Evolutionary conservation across 345 rosid species (phyloP).

Genomic region (sweet orange (Citrus sinensis)): DVS_A1.0 CM039161.1:21270501-21271000

Average conservation of each 20-base stretch:
- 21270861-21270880: constrained; percentile 53
- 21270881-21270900: constrained; percentile 20
- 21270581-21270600: background rate
- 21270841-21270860: constrained; percentile 59
- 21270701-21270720: constrained; percentile 22
- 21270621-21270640: background rate
- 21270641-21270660: background rate
- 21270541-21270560: background rate
- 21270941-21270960: constrained; percentile 42
- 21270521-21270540: background rate
- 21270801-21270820: constrained; percentile 51
- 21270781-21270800: constrained; percentile 74
- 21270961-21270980: constrained; percentile 35
- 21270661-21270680: constrained; percentile 1
- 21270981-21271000: constrained; percentile 32
- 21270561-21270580: background rate
- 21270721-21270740: constrained; percentile 62
- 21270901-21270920: constrained; percentile 31
- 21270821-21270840: constrained; percentile 64
- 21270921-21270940: constrained; percentile 54
- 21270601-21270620: background rate
- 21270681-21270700: constrained; percentile 2
- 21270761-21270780: constrained; percentile 79
- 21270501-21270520: background rate
- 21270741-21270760: constrained; percentile 77